Percentiles rank a stretch among this genome's conserved stretches.
These are phyloP conservation scores for Endocarpon pusillum DNA, from an alignment of 495 filamentous ascomycete species.

Conservation along the genomic window DNA sequence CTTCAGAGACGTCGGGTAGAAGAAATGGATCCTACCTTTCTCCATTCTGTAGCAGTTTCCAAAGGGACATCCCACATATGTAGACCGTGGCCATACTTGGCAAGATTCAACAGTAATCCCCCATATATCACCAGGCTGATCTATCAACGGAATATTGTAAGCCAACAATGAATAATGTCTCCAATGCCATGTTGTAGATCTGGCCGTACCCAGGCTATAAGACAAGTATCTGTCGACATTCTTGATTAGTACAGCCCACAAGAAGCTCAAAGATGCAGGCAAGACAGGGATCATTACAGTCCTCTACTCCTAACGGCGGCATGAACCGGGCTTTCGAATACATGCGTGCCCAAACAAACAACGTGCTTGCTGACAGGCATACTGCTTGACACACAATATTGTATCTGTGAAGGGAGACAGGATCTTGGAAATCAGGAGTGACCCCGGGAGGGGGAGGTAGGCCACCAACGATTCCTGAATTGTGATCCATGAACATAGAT, in stretches of 20 bases:
- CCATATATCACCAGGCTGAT: constrained; percentile 10
- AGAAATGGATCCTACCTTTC: constrained; percentile 17
- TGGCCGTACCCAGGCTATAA: no score
- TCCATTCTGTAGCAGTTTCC: no score
- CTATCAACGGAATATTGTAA: constrained; percentile 2
- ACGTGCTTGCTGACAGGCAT: constrained; percentile 12
- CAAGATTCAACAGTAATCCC: constrained; percentile 8
- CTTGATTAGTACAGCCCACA: neutral
- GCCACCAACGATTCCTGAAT: no score
- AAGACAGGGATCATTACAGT: constrained; percentile 12
- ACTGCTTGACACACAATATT: constrained; percentile 12
- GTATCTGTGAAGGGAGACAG: constrained; percentile 3
- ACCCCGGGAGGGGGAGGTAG: constrained; percentile 8
- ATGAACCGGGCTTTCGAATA: constrained; percentile 14
- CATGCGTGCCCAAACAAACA: constrained; percentile 13
- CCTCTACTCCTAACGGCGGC: constrained; percentile 15
- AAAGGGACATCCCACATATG: no score
- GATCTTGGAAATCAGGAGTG: constrained; percentile 6
- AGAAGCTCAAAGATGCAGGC: neutral
- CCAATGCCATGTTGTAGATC: no score
- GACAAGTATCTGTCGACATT: no score
- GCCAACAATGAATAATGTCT: no score
- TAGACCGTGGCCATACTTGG: constrained; percentile 15
- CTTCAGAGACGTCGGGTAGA: constrained; percentile 10
- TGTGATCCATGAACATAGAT: no score